Evolutionary conservation across 257 asterid genomes (phyloP), one percentile per base, ranked within the genome.

Genomic region (Ajuga chamaepitys): DNA sequence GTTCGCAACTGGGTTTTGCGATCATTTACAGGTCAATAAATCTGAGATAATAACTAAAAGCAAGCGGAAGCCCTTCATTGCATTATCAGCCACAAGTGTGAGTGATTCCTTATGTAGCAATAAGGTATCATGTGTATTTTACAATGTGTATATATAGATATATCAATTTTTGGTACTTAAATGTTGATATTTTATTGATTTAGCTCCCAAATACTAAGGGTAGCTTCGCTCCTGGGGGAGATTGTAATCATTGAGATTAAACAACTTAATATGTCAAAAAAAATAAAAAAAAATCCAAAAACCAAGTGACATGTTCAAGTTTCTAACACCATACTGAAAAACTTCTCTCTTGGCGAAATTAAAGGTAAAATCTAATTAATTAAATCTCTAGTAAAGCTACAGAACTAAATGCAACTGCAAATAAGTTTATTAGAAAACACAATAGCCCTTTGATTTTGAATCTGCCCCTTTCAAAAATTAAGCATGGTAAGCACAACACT

Each of bases 61-160:
- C 62, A 58, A 58, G 37, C 56, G 52, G 34, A 58, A 56, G 42
- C 20, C 30, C 3, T 64, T 30, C 28, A 9, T 30, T 10, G 21
- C 63, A 59, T 60, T 26, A 66, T 66, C n/a, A 41, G 58, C 58
- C 22, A 47, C 26, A 28, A 50, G n/a, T n/a, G n/a, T n/a, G n/a
- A n/a, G n/a, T n/a, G n/a, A n/a, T n/a, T n/a, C n/a, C n/a, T n/a
- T n/a, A n/a, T n/a, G n/a, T n/a, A n/a, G n/a, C n/a, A n/a, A n/a
- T n/a, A n/a, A n/a, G n/a, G n/a, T n/a, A n/a, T n/a, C n/a, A n/a
- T n/a, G n/a, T n/a, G n/a, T n/a, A n/a, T n/a, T n/a, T n/a, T n/a
- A n/a, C n/a, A n/a, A n/a, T n/a, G n/a, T n/a, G n/a, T n/a, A n/a
- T n/a, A n/a, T n/a, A n/a, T n/a, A n/a, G n/a, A n/a, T n/a, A n/a